Percentiles rank a stretch among this genome's conserved stretches.
Conservation (phyloP, 2,329 filamentous ascomycete species). For the Trichoderma sp. region DNA sequence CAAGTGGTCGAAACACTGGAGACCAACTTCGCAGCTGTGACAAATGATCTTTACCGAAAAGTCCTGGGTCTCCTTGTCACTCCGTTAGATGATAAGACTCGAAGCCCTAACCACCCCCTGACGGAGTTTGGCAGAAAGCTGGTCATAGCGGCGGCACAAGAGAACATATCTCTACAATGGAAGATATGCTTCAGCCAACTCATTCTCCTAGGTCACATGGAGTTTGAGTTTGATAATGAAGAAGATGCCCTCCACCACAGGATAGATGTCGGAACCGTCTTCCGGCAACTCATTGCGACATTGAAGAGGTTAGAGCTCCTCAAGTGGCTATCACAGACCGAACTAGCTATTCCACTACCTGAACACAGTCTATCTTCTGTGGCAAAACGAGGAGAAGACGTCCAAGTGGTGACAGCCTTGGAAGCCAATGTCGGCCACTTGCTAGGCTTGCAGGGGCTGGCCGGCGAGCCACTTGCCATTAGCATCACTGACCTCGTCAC, state of each 20-base stretch:
- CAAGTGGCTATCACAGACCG: constrained; percentile 62
- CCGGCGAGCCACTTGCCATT: constrained; percentile 51
- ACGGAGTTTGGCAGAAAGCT: constrained; percentile 75
- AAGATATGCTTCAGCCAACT: constrained; percentile 78
- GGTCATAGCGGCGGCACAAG: constrained; percentile 72
- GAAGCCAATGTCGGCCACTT: constrained; percentile 61
- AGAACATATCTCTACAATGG: constrained; percentile 70
- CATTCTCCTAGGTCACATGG: constrained; percentile 79
- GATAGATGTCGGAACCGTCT: constrained; percentile 67
- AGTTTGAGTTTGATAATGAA: constrained; percentile 73
- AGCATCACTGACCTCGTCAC: constrained; percentile 65
- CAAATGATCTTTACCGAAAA: constrained; percentile 52
- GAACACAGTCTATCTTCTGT: constrained; percentile 33
- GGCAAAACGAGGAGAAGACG: constrained; percentile 45
- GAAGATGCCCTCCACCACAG: constrained; percentile 60
- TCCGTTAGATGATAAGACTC: constrained; percentile 44
- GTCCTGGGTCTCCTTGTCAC: constrained; percentile 46
- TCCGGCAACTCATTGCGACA: constrained; percentile 64
- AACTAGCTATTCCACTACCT: constrained; percentile 48
- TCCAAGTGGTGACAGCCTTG: constrained; percentile 53
- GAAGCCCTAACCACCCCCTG: constrained; percentile 51
- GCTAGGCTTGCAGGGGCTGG: constrained; percentile 55
- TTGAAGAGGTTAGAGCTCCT: constrained; percentile 73
- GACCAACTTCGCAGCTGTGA: constrained; percentile 58
- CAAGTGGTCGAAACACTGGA: constrained; percentile 67